Base-by-base conservation (phyloP, 352 stramenopile genomes). In the Pythium pectinolyticum region DNA sequence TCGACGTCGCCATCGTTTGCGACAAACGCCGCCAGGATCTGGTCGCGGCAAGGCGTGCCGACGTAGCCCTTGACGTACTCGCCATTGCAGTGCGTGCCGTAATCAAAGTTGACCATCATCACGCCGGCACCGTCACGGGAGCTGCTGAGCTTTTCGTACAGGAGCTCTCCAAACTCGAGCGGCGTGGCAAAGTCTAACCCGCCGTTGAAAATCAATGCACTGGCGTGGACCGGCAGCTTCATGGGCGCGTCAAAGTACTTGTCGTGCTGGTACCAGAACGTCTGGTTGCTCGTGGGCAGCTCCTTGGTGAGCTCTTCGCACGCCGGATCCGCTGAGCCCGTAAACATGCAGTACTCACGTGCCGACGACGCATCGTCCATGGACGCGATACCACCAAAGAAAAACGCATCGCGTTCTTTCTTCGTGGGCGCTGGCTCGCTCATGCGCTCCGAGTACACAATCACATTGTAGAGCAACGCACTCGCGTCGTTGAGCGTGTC, bases 171-270 rank as follows among this genome's bases (percentile, higher is more conserved):
- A 43, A 70, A 70, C 46, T 73, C 66, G n/a, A 45, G 43, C 3
- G 59, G 67, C 19, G 70, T 78, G 37, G 47, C 20, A 24, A 70
- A 60, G 55, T 78, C 70, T 20, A 78, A 47, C 9, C 48, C 49
- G 37, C 70, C 67, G 34, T 51, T 67, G 22, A 78, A 30, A 28
- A 73, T 48, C 41, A 78, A 32, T 7, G 61, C 70, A 27, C 58
- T 70, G 14, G 50, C 62, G 48, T 74, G 31, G 28, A 25, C 20
- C 4, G 67, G 67, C 25, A 75, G 45, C 17, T 28, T 22, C 19
- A 64, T 11, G 8, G 70, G 48, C 28, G 27, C n/a, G 50, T 63
- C 30, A 31, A 62, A 51, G 60, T 51, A 53, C 37, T 50, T 53
- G 48, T 77, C 63, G 8, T 54, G 51, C 27, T 69, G 39, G 66